Percentiles rank a stretch among this genome's conserved stretches.
phyloP scores from a whole-genome alignment of 352 stramenopile genomes.

The Thraustochytrium sp. region DNA sequence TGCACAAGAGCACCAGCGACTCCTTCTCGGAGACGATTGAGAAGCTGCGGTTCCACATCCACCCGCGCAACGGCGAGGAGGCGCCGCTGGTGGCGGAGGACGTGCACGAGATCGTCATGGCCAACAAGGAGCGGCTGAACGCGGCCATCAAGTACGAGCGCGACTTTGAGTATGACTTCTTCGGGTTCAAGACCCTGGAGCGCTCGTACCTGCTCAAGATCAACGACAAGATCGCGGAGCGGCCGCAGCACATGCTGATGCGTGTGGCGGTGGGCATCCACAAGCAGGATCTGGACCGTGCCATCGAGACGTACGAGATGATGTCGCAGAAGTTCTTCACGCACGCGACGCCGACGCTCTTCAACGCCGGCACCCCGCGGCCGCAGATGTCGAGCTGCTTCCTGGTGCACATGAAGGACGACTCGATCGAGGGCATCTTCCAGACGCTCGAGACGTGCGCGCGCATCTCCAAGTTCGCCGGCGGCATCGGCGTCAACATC shows the following conservation, averaged over 20 bases:
- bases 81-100: conserved; percentile 88
- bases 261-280: conserved; percentile 96
- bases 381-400: conserved; percentile 98
- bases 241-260: conserved; percentile 98
- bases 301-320: conserved; percentile 95
- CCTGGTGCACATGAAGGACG: conserved; percentile 93
- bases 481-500: conserved; percentile 95
- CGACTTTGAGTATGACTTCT: conserved; percentile 98
- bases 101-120: conserved; percentile 87
- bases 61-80: conserved; percentile 86
- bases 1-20: conserved; percentile 98
- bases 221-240: conserved; percentile 87
- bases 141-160: conserved; percentile 92
- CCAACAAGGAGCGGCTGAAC: conserved; percentile 90
- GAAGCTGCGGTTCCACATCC: conserved; percentile 84
- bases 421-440: conserved; percentile 99
- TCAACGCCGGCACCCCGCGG: conserved; percentile 96
- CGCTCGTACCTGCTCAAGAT: conserved; percentile 92
- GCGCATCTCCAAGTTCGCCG: conserved; percentile 98
- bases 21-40: conserved; percentile 84
- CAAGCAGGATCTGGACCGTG: conserved; percentile 83
- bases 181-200: conserved; percentile 99
- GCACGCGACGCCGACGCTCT: conserved; percentile 97
- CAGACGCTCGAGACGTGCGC: conserved; percentile 98
- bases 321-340: conserved; percentile 95